Evolutionary conservation across 2,329 filamentous ascomycete species (phyloP).

Genomic region (Fusarium caatingaense): DNA sequence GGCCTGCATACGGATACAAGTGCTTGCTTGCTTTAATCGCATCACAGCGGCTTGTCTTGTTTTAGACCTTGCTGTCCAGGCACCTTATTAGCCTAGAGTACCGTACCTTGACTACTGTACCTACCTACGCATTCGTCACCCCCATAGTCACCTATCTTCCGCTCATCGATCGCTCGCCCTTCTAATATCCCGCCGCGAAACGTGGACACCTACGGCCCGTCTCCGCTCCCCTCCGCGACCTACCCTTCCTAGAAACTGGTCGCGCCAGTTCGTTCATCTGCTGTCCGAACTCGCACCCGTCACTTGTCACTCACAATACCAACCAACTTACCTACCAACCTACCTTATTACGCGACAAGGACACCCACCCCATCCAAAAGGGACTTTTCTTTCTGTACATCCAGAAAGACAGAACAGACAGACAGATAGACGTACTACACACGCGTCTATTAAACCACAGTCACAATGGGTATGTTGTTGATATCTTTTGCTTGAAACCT

Average conservation of each 20-base stretch:
- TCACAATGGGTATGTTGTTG: conserved; percentile 47
- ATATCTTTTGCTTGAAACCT: conserved; percentile 39
- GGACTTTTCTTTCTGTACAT: conserved; percentile 41
- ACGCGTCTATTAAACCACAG: conserved; percentile 32
- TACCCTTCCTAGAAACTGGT: conserved; percentile 40
- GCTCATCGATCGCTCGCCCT: conserved; percentile 22
- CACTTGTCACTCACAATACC: conserved; percentile 39
- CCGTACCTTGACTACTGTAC: not conserved
- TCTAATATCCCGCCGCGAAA: conserved; percentile 38
- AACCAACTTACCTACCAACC: conserved; percentile 21
- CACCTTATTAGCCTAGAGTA: conserved; percentile 2
- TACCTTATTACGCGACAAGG: conserved; percentile 44
- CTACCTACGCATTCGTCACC: conserved; percentile 27
- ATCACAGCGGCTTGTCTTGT: conserved; percentile 47
- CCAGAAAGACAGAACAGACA: conserved; percentile 3
- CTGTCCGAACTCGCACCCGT: conserved; percentile 41
- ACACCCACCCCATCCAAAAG: conserved; percentile 42
- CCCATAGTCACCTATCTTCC: conserved; percentile 41
- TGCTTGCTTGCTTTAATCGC: conserved; percentile 49
- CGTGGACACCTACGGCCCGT: conserved; percentile 45
- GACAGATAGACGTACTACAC: conserved; percentile 26
- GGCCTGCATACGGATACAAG: conserved; percentile 38
- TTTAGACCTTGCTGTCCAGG: conserved; percentile 29
- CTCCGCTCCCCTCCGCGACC: conserved; percentile 43
- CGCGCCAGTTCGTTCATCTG: conserved; percentile 33